These are phyloP conservation scores for Neonectria ditissima DNA, from an alignment of 2,329 filamentous ascomycete species.

Conservation along the genomic window DNA sequence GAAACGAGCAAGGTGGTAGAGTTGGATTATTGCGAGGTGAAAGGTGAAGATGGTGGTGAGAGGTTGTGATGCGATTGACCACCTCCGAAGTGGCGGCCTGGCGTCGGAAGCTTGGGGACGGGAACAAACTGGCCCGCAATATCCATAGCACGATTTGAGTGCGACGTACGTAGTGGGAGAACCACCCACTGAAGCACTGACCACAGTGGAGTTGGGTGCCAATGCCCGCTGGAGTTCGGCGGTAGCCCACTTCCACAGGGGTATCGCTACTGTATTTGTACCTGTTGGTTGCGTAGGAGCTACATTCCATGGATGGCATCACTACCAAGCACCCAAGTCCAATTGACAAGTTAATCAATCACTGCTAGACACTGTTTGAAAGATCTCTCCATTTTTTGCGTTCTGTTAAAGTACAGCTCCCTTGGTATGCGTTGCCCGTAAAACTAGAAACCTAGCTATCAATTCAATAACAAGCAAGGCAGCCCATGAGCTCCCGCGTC, in stretches of 20 bases:
- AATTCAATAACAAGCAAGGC: neutral
- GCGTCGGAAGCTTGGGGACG: slow-evolving; percentile 26
- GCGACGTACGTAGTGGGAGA: neutral
- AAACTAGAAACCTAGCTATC: neutral
- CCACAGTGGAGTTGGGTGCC: neutral
- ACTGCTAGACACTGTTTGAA: neutral
- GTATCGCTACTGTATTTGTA: neutral
- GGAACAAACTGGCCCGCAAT: slow-evolving; percentile 14
- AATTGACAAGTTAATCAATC: neutral
- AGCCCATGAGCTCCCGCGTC: neutral
- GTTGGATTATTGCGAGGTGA: slow-evolving; percentile 7
- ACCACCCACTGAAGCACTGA: neutral
- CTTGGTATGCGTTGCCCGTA: neutral
- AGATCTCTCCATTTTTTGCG: neutral
- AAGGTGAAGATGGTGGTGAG: slow-evolving; percentile 15
- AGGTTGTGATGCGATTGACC: slow-evolving; percentile 41
- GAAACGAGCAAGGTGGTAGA: slow-evolving; percentile 10
- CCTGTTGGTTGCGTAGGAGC: too few relatives aligned
- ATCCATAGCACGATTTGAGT: neutral
- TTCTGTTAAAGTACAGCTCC: neutral
- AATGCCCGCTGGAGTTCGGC: neutral
- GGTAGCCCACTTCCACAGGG: too few relatives aligned
- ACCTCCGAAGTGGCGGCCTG: slow-evolving; percentile 15
- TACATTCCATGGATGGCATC: neutral
- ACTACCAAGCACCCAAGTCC: neutral